Evolutionary conservation across 1,139 yeast genomes (phyloP), one percentile per base, ranked within the genome.

Genomic region (Saccharomyces hybrid): DNA sequence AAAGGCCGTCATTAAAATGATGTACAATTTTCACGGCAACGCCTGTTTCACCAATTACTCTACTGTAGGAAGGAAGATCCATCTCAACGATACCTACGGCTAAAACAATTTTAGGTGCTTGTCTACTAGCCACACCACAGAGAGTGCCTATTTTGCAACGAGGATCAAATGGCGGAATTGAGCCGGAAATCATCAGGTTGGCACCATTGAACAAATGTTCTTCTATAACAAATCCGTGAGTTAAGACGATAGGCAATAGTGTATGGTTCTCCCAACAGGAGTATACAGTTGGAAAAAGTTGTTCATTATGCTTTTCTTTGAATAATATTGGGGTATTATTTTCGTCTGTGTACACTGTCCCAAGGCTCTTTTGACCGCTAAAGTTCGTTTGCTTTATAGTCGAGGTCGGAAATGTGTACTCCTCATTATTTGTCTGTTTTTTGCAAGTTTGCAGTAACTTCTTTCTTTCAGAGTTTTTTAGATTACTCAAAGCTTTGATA

Each of bases 161-260:
- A 0, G 61, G 51, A 50, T 85, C 89, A 63, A 86, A 84, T 0
- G 96, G 96, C 0, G 89, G 87, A 5, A 87, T 75, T 2, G 93
- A 82, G 0, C 99, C 99, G 0, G 96, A 95, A 38, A 88, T 75
- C 97, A 93, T 91, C 62, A 93, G 74, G 67, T 91, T 85, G 0
- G 98, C 97, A 7, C 97, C 97, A 57, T 80, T 82, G 29, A 90
- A 71, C 16, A 75, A 56, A 29, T 65, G 61, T 14, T 67, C 73
- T 54, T 80, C 80, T 20, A 91, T 76, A 2, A 93, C 96, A 61
- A 78, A 81, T 11, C 81, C 81, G 65, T 88, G 93, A 0, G 97
- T 91, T 54, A 73, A 70, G 2, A 91, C 79, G 2, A 77, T 66
- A 0, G 96, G 96, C 28, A 88, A 62, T 8, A 89, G 56, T 57